Base-by-base conservation (phyloP, 2,329 filamentous ascomycete genomes). In the Pseudogymnoascus sp. region DNA sequence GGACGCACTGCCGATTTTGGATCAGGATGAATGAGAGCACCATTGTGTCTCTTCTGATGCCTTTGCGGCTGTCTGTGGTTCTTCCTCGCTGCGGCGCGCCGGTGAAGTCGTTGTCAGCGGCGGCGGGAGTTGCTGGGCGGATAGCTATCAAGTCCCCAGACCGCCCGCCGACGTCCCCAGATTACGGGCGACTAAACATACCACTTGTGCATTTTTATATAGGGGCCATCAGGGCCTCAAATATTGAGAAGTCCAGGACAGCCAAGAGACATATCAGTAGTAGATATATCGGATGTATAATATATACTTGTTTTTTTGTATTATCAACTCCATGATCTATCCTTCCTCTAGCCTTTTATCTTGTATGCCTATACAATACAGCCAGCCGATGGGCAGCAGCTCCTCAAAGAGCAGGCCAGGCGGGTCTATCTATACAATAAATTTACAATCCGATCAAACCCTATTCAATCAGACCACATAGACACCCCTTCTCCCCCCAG, bases 11-110 rank as follows among this genome's bases (percentile, higher is more conserved):
- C 70, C 91, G 86, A 75, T 96, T 96, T 74, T 96, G 91, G 63
- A 96, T 93, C 68, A 96, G 80, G 69, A 96, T 93, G 73, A 96
- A 96, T 62, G 91, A 96, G 71, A 96, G 84, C 75, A 95, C 72
- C 72, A 74, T 74, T 50, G 65, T 73, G 62, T 40, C 63, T 57
- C 47, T 57, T 57, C 47, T 33, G 47, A 57, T 57, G 47, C 47
- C 47, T 57, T 57, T 17, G 26, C 26, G 26, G 47, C 47, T 33
- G 26, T 57, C n/a, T 53, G 15, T 53, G n/a, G n/a, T 19, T 57
- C 26, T 19, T 57, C 47, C 47, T 57, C 47, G 26, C 47, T 33
- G 47, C 10, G 23, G 26, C 47, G 26, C 47, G 26, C 47, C 26
- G 23, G 26, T 53, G 47, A 13, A n/a, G 47, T 33, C 47, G 47